Evolutionary conservation across 2,329 filamentous ascomycete species (phyloP), one percentile per base, ranked within the genome.

Genomic region (Botryotinia globosa): DNA sequence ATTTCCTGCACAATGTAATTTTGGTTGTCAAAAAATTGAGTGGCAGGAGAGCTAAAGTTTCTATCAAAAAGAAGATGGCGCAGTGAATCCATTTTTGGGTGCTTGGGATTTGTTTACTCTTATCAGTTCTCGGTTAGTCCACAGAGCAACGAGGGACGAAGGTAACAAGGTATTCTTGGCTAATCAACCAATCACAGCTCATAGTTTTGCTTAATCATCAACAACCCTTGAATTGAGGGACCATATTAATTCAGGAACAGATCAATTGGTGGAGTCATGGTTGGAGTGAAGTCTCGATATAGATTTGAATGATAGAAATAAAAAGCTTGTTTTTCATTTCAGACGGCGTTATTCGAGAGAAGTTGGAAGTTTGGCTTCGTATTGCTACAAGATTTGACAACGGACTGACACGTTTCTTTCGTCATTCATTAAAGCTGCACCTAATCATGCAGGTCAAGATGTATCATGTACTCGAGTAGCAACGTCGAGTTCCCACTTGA

Each of bases 11-110:
- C 62, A n/a, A 37, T 56, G 56, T 39, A n/a, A 66, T 71, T 48
- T 66, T 61, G 58, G 62, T 54, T 66, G 51, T 34, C 29, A 39
- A 67, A 56, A 72, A 72, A 72, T 39, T 58, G 22, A 58, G 70
- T 72, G 62, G 70, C 62, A 72, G 70, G 70, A 69, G 54, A 69
- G 67, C 54, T 69, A 69, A 71, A 67, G 14, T 59, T 72, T 48
- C 25, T 32, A 69, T 25, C 16, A 68, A 72, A 65, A 72, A 67
- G 62, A 68, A 59, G 62, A 71, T 71, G 69, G 69, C 69, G 70
- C 70, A 67, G 70, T 62, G 51, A 48, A 42, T 66, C 64, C 64
- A 54, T 63, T 29, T 29, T 29, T 29, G 39, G 54, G 42, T 63
- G 56, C 58, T 22, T 63, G 14, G 58, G 25, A 20, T 70, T 58